phyloP scores from a whole-genome alignment of 2,329 filamentous ascomycete species.

The Fusarium tricinctum region DNA sequence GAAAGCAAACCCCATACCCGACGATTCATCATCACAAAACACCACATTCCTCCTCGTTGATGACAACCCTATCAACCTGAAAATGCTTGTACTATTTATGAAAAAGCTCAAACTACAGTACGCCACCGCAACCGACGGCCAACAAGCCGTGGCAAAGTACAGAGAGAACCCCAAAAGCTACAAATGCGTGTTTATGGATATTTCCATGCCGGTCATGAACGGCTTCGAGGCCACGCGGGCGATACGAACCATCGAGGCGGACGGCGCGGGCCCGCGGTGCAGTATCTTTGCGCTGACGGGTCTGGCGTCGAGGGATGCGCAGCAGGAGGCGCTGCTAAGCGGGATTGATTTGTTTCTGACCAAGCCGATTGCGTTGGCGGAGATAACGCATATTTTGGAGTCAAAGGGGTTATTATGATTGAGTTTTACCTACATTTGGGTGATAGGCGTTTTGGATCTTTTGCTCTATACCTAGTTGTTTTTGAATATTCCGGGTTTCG shows the following conservation, averaged over 20 bases:
- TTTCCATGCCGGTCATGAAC: conserved; percentile 10
- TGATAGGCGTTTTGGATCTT: no score
- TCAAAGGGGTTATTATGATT: not conserved
- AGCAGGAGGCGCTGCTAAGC: conserved; percentile 5
- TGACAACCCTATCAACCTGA: conserved; percentile 9
- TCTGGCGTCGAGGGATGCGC: conserved; percentile 1
- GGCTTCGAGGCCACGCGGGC: conserved; percentile 10
- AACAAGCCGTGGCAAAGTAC: not conserved
- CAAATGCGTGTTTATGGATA: conserved; percentile 14
- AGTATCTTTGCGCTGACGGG: conserved; percentile 13
- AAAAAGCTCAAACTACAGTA: conserved; percentile 4
- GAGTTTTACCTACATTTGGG: no score
- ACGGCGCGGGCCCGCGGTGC: not conserved
- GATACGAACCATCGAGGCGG: not conserved
- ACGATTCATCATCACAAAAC: accelerated
- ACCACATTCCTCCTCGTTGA: conserved; percentile 7
- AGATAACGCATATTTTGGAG: conserved; percentile 4
- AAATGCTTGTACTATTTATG: conserved; percentile 16
- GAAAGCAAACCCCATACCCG: accelerated
- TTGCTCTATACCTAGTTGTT: no score
- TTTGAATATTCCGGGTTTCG: no score
- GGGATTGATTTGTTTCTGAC: conserved; percentile 19
- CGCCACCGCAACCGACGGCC: not conserved
- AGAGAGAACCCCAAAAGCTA: not conserved
- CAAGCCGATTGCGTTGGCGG: not conserved